Evolutionary conservation across 1,284 basidiomycete species (phyloP), one percentile per base, ranked within the genome.

Genomic region (Moesziomyces parantarcticus): DNA sequence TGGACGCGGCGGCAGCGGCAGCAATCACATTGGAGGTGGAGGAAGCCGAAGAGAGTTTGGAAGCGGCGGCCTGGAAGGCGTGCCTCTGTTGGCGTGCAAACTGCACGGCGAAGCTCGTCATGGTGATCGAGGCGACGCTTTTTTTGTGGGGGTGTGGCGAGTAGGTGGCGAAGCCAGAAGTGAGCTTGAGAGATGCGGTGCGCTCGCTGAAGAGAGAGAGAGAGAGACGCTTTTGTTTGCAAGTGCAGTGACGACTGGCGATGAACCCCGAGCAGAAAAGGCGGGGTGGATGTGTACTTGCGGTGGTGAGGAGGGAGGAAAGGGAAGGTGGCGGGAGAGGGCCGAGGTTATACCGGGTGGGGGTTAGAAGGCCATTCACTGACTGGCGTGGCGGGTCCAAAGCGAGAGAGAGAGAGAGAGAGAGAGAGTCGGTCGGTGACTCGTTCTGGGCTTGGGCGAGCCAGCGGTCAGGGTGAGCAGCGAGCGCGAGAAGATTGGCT

Each of bases 81-180:
- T 68, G 55, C 50, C 61, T 62, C 40, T 74, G 71, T 21, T 74
- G 71, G 29, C 71, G 61, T 54, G 71, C 71, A 34, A 74, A 74
- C 34, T 74, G 71, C 62, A 63, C 66, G 42, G 71, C 71, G 29
- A 74, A 69, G 58, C 65, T 69, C 22, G 71, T 58, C 71, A 74
- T 74, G 51, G 26, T 66, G 58, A 39, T 22, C 16, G 21, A 54
- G 50, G 50, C 46, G 36, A 26, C 29, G 52, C 53, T 50, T 56
- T 43, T 56, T 43, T 13, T 43, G 9, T n/a, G 2, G 2, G 29
- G 29, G 11, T 10, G 40, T 42, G 41, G n/a, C n/a, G 3, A 42
- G n/a, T 10, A 42, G 41, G 41, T 36, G 34, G 34, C 41, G n/a
- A 42, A n/a, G 18, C 21, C 41, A 44, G 42, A 43, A 18, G 22